Evolutionary conservation across 2,329 filamentous ascomycete genomes (phyloP), one percentile per base, ranked within the genome.

Genomic region (Clonostachys solani): DNA sequence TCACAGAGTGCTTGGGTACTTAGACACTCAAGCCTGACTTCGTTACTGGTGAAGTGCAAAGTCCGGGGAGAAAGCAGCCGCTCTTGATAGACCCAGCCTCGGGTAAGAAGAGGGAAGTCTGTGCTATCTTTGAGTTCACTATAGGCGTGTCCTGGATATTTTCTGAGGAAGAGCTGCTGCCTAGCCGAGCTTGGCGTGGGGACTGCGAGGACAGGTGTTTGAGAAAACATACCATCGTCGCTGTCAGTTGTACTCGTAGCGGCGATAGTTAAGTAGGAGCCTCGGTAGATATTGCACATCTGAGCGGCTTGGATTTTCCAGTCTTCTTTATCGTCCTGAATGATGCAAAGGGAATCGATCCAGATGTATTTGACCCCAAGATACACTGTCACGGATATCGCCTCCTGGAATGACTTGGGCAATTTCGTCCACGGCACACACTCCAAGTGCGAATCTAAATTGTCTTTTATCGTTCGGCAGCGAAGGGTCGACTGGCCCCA

Each of bases 331-430:
- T 48, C 46, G 18, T 54, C 53, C 44, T 57, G 56, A 9, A 59
- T 45, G 37, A 59, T 60, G 36, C 57, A 60, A 4, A 60, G 45
- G 8, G 55, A 59, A 44, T 60, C 56, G 23, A 60, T 59, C 56
- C 56, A 60, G 7, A 59, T 15, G n/a, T 60, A 59, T 8, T 45
- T 42, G 37, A 52, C 12, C 3, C 54, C 54, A 7, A 58, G 42
- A 12, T 44, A 33, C 2, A 48, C 47, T 5, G 50, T 42, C 4
- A 55, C 42, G 4, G 29, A 17, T 3, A 58, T 45, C 12, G 54
- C 54, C 40, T 59, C 47, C n/a, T 46, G 52, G 29, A 58, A 59
- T 19, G 45, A 52, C 10, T 40, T 16, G 1, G 52, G 54, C n/a
- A 56, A 41, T 12, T 17, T 17, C 12, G 7, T 34, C 34, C 37